These are phyloP conservation scores for Phialophora chinensis DNA, from an alignment of 2,329 filamentous ascomycete genomes.

Conservation along the genomic window DNA sequence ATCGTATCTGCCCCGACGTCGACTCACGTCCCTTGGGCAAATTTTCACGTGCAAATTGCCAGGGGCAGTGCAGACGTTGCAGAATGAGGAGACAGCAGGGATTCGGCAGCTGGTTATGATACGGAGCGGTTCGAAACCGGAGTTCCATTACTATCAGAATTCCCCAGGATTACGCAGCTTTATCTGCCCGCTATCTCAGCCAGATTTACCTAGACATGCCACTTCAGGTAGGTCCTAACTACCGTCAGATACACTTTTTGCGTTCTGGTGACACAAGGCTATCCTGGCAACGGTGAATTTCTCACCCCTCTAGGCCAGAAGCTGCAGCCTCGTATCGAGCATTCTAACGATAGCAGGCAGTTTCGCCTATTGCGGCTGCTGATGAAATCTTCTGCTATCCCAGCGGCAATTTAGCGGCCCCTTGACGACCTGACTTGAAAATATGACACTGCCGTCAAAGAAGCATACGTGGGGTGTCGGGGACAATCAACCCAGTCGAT, in stretches of 20 bases:
- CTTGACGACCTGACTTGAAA: slow-evolving; percentile 2
- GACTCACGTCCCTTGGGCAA: neutral
- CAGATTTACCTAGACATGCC: slow-evolving; percentile 5
- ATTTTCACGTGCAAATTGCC: slow-evolving; percentile 23
- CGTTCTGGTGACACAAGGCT: slow-evolving; percentile 3
- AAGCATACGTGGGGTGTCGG: neutral
- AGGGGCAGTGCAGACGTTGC: neutral
- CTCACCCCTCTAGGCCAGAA: neutral
- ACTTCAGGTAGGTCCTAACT: slow-evolving; percentile 5
- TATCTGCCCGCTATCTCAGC: slow-evolving; percentile 16
- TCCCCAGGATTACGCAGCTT: slow-evolving; percentile 16
- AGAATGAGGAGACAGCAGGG: slow-evolving; percentile 7
- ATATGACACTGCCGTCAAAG: slow-evolving; percentile 7
- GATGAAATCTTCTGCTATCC: slow-evolving; percentile 2
- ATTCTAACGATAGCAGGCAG: neutral
- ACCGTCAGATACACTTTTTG: neutral
- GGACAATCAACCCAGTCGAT: neutral
- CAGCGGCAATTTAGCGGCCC: neutral
- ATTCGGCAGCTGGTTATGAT: slow-evolving; percentile 12
- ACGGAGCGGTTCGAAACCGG: slow-evolving; percentile 8
- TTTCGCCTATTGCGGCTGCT: neutral
- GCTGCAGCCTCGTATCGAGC: slow-evolving; percentile 13
- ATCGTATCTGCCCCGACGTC: neutral
- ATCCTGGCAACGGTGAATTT: slow-evolving; percentile 2
- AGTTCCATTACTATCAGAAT: slow-evolving; percentile 11